Conservation (phyloP, 2,329 filamentous ascomycete species). For the Xylariales sp. region DNA sequence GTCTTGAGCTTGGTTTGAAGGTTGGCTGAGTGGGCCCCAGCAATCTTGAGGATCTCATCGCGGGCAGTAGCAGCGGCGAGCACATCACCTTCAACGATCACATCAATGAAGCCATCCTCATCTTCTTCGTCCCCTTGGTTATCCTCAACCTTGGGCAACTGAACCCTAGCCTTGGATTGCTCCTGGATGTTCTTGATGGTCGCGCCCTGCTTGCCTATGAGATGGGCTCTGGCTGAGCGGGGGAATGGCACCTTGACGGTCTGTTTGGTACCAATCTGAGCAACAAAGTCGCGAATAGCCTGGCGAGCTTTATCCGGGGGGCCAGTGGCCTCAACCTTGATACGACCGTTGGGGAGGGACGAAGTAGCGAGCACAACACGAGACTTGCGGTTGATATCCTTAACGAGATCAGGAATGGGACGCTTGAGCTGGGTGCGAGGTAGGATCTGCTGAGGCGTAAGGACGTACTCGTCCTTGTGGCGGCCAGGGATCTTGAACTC, state of each 20-base stretch:
- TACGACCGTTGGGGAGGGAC: constrained; percentile 64
- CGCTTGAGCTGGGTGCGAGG: constrained; percentile 76
- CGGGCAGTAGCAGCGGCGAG: constrained; percentile 80
- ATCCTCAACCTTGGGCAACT: constrained; percentile 79
- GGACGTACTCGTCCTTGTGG: constrained; percentile 69
- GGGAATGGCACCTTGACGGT: constrained; percentile 76
- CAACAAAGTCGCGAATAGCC: constrained; percentile 83
- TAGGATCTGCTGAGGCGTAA: constrained; percentile 72
- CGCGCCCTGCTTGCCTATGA: constrained; percentile 88
- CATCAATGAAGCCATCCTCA: constrained; percentile 79
- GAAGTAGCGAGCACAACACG: constrained; percentile 81
- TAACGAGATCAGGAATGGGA: constrained; percentile 77
- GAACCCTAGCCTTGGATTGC: constrained; percentile 83
- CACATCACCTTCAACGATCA: constrained; percentile 86
- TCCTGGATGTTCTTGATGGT: constrained; percentile 89
- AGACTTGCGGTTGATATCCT: constrained; percentile 88
- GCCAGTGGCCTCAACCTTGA: constrained; percentile 82
- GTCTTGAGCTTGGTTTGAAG: constrained; percentile 77
- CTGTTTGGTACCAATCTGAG: constrained; percentile 83
- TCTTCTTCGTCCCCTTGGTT: constrained; percentile 57
- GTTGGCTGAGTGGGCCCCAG: constrained; percentile 78
- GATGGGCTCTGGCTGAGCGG: constrained; percentile 75
- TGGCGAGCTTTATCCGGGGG: constrained; percentile 79
- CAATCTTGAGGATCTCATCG: constrained; percentile 81
- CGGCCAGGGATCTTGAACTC: constrained; percentile 77